Evolutionary conservation across 208 protist species (phyloP).

Genomic region (Acanthamoeba quina): DNA sequence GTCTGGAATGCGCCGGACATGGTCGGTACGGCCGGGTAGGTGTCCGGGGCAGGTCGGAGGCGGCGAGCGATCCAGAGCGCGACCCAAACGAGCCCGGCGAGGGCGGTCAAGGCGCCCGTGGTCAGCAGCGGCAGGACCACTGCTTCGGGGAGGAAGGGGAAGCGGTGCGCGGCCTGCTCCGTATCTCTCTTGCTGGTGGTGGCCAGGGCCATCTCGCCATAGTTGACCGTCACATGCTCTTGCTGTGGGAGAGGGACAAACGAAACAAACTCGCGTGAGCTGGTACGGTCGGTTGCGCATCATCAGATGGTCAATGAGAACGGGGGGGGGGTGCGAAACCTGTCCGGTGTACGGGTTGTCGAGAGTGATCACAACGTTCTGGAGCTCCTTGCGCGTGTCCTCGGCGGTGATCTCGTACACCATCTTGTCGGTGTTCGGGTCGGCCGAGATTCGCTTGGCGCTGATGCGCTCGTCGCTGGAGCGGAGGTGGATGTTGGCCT

Average conservation of each 20-base stretch:
- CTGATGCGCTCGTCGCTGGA: constrained; percentile 35
- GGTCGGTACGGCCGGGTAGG: neutral
- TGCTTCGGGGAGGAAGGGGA: neutral
- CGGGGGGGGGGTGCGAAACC: neutral
- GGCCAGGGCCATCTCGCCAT: constrained; percentile 1
- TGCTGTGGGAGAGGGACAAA: neutral
- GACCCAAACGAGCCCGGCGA: neutral
- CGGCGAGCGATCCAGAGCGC: neutral
- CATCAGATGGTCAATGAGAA: neutral
- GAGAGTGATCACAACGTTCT: neutral
- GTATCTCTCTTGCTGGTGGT: neutral
- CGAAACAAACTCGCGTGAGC: neutral
- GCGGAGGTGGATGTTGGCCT: constrained; percentile 19
- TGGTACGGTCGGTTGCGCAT: neutral
- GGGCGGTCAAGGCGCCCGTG: neutral
- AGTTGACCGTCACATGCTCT: constrained; percentile 12
- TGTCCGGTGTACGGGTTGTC: constrained; percentile 32
- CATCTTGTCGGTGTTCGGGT: constrained; percentile 43
- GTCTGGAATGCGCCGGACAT: too few relatives aligned
- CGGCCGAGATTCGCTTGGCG: constrained; percentile 9
- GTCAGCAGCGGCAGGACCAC: neutral
- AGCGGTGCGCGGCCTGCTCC: neutral
- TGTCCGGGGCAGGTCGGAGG: neutral
- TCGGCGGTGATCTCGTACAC: constrained; percentile 19
- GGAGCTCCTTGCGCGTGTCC: constrained; percentile 12